Percentiles rank a stretch among this genome's conserved stretches.
phyloP scores from a whole-genome alignment of 129 eudicot genomes.

The Flaveria brownii region DNA sequence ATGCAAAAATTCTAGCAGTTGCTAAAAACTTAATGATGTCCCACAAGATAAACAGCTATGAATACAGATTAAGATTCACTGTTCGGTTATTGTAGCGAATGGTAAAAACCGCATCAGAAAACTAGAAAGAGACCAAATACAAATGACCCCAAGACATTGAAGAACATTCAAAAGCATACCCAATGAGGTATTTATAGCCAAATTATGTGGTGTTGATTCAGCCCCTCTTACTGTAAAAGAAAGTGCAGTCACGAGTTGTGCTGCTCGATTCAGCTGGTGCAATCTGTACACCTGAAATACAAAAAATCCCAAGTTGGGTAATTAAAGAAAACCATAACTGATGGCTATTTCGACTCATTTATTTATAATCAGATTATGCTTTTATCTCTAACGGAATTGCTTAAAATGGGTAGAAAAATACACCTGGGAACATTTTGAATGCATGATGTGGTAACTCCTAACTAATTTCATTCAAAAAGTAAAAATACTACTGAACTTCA shows the following conservation, averaged over 20 bases:
- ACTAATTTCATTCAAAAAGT: not conserved
- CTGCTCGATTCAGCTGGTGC: slow-evolving; percentile 95
- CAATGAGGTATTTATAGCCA: slow-evolving; percentile 86
- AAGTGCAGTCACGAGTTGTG: slow-evolving; percentile 94
- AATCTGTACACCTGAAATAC: slow-evolving; percentile 74
- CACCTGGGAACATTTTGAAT: not conserved
- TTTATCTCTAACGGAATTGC: not conserved
- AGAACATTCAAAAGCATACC: slow-evolving; percentile 84
- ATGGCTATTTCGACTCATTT: not conserved
- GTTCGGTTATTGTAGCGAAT: slow-evolving; percentile 52
- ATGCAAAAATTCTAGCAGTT: not conserved
- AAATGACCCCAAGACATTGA: slow-evolving; percentile 85
- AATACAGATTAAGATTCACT: slow-evolving; percentile 29
- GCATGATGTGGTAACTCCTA: not conserved
- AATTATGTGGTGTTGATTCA: slow-evolving; percentile 83
- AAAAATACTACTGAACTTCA: not conserved
- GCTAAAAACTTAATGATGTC: slow-evolving; percentile 5
- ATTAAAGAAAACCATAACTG: not conserved
- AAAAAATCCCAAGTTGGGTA: not conserved
- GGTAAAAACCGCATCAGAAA: slow-evolving; percentile 85
- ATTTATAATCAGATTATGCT: not conserved
- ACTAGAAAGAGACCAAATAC: slow-evolving; percentile 96
- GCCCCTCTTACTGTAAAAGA: slow-evolving; percentile 94
- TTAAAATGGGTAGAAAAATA: not conserved
- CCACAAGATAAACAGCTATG: not conserved